Evolutionary conservation across 2,329 filamentous ascomycete species (phyloP), one percentile per base, ranked within the genome.

Genomic region (Talaromyces amestolkiae): DNA sequence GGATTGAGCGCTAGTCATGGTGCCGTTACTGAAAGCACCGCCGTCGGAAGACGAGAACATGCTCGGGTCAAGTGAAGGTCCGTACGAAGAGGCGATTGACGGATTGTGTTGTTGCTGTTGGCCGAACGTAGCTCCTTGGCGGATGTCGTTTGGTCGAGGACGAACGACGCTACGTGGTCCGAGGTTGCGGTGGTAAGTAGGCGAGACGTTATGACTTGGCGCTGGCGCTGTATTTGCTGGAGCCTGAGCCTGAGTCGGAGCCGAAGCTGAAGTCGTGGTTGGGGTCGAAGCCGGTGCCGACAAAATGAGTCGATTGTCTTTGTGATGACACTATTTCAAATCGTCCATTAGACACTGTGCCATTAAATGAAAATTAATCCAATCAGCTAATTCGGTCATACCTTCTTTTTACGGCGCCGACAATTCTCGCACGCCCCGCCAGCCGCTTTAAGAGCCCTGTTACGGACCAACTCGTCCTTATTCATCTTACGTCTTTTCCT

Each of bases 341-440:
- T 37, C 33, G 24, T 56, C 6, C 31, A 37, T 54, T 13, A 54
- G 41, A 22, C n/a, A n/a, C 8, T 9, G 41, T 11, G 3, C 33
- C 19, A 13, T 39, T 6, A 37, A 37, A 22, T 11, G 19, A 22
- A 8, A 33, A 35, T 54, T 15, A 4, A 56, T 56, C 31, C 31
- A 24, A 39, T 37, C 13, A 63, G 19, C 17, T 17, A 43, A 35
- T 9, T 15, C 24, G n/a, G 17, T 31, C 58, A 49, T 62, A 62
- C 64, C 64, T 61, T 65, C 17, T 62, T 62, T 11, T 65, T 65
- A 5, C 33, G 11, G 17, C 43, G 53, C 3, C 58, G 58, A 39
- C 64, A 65, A n/a, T 3, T 39, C 0, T 58, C 49, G 31, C 64
- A 65, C 2, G 64, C 64, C 24, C 64, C 64, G 10, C 64, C 64